Conservation (phyloP, 2,329 filamentous ascomycete species). For the Aspergillus nomiae region DNA sequence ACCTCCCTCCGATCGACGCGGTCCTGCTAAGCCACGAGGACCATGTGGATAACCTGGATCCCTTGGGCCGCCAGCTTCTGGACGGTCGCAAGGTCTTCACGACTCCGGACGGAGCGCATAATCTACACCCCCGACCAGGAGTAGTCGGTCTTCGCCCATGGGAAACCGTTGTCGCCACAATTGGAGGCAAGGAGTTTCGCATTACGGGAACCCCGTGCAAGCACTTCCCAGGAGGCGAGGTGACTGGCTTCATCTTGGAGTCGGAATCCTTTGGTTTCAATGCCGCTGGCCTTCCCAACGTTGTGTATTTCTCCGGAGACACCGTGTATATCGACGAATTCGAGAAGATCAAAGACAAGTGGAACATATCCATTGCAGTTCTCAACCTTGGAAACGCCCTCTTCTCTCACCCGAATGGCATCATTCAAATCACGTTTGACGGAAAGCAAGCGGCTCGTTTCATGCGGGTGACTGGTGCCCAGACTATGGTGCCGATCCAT, state of each 20-base stretch:
- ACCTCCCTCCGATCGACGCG: slow-evolving; percentile 48
- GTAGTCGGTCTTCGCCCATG: slow-evolving; percentile 45
- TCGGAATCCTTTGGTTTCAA: slow-evolving; percentile 39
- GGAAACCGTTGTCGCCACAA: slow-evolving; percentile 34
- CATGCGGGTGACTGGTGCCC: slow-evolving; percentile 42
- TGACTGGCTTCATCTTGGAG: slow-evolving; percentile 49
- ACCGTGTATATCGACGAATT: slow-evolving; percentile 51
- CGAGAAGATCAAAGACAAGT: slow-evolving; percentile 35
- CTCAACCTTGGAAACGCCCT: slow-evolving; percentile 45
- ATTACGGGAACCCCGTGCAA: slow-evolving; percentile 49
- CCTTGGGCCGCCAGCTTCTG: slow-evolving; percentile 45
- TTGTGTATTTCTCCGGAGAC: slow-evolving; percentile 54
- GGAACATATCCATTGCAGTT: slow-evolving; percentile 42
- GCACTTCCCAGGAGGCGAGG: slow-evolving; percentile 49
- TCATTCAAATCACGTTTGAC: slow-evolving; percentile 48
- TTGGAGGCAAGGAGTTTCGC: slow-evolving; percentile 39
- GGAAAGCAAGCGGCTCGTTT: slow-evolving; percentile 45
- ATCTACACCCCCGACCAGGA: slow-evolving; percentile 47
- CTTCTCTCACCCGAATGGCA: slow-evolving; percentile 29
- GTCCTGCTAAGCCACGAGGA: slow-evolving; percentile 53
- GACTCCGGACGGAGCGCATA: slow-evolving; percentile 45
- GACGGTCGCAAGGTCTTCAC: slow-evolving; percentile 49
- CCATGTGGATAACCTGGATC: slow-evolving; percentile 52
- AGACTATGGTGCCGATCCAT: slow-evolving; percentile 52
- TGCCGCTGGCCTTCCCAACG: slow-evolving; percentile 44